Base-by-base conservation (phyloP, 1,284 basidiomycete species). In the Salmacisia buchloeana region DNA sequence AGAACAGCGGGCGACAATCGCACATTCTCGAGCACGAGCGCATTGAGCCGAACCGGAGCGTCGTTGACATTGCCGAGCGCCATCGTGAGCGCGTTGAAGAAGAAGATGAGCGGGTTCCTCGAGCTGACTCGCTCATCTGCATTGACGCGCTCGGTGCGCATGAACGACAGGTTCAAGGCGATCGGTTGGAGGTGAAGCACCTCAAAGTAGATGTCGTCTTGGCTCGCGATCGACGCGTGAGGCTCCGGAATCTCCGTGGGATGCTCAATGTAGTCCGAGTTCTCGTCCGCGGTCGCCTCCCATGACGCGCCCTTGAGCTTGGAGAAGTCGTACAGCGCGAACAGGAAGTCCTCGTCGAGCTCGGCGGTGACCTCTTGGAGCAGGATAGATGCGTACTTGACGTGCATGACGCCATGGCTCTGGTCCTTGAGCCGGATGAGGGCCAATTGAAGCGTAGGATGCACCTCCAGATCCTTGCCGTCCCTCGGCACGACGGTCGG, bases 21-120 rank as follows among this genome's bases (percentile, higher is more conserved):
- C 82, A 94, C 92, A 74, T 98, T 96, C 78, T 94, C 93, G 78
- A 98, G 89, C 33, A 89, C 90, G 36, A 99, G 85, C 0, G 94
- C 91, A 77, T 97, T 97, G 82, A 99, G 86, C 70, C 91, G 90
- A 56, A 99, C 84, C n/a, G 92, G 91, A 0, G 96, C 94, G 69
- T 94, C 92, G 74, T 97, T 97, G 80, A 98, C 86, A 74, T 98
- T 98, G 9, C 96, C 96, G 27, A 99, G 83, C 0, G 94, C 89
- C 94, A 98, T 97, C 0, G 93, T 94, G 54, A 98, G 82, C 3
- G 93, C 93, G 75, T 98, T 97, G 67, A 98, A 83, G 36, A 94
- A 87, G 62, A 97, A 92, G 62, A 94, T 92, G 69, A 98, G 82
- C 0, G 96, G 96, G 76, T 97, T 98, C 31, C 75, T 65, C 52